Percentiles rank a stretch among this genome's conserved stretches.
These are phyloP conservation scores for Colletotrichum endophyticum DNA, from an alignment of 2,329 filamentous ascomycete species.

Conservation along the genomic window DNA sequence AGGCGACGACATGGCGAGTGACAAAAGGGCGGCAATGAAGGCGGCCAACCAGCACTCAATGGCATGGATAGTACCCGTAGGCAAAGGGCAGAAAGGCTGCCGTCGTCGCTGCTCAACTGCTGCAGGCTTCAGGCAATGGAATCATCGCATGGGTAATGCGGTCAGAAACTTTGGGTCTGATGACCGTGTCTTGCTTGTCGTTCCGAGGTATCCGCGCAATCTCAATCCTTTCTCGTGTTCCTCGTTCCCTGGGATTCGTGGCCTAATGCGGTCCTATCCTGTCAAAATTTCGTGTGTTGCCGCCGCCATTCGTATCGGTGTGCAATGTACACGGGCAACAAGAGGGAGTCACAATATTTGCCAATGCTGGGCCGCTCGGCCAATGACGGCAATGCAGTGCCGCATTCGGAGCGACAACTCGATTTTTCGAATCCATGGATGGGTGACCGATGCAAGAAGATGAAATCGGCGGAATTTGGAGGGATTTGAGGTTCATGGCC, in stretches of 20 bases:
- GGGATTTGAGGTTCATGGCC: background rate
- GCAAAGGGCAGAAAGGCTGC: background rate
- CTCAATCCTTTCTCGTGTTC: slow-evolving; percentile 17
- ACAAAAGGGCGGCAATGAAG: background rate
- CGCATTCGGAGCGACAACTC: background rate
- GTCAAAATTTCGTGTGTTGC: background rate
- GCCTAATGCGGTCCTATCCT: slow-evolving; percentile 10
- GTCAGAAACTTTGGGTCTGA: slow-evolving; percentile 21
- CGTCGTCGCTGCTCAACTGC: background rate
- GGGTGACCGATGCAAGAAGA: background rate
- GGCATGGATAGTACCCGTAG: slow-evolving; percentile 3
- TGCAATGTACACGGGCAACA: background rate
- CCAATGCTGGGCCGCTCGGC: background rate
- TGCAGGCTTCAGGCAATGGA: slow-evolving; percentile 20
- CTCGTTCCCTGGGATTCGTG: background rate
- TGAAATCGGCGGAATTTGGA: background rate
- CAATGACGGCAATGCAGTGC: background rate
- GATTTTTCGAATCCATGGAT: background rate
- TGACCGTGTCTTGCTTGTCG: slow-evolving; percentile 17
- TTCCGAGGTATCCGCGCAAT: slow-evolving; percentile 21
- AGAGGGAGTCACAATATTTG: background rate
- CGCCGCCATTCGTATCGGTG: background rate
- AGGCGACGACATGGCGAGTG: background rate
- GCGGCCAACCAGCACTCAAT: background rate
- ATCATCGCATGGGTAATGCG: slow-evolving; percentile 16